Percentiles rank a stretch among this genome's conserved stretches.
Conservation (phyloP, 2,329 filamentous ascomycete genomes). For the Blastomyces percursus region DNA sequence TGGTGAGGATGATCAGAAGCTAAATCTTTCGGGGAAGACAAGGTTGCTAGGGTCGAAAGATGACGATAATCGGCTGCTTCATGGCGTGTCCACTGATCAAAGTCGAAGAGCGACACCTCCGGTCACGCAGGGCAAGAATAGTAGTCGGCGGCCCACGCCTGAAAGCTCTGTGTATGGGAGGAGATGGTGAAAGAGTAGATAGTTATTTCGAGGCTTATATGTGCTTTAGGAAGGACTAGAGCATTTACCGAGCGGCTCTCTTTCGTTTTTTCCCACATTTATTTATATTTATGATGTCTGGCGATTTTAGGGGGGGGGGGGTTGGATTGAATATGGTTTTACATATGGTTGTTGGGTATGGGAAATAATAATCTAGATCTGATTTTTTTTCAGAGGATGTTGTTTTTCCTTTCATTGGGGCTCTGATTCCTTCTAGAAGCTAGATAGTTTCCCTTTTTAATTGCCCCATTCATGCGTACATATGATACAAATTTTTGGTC, state of each 20-base stretch:
- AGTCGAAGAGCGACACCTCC: constrained; percentile 14
- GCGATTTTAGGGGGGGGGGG: background rate
- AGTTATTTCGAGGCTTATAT: background rate
- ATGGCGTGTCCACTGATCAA: constrained; percentile 12
- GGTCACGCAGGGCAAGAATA: constrained; percentile 13
- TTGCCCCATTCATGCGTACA: background rate
- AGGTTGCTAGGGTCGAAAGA: constrained; percentile 21
- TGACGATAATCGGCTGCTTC: constrained; percentile 16
- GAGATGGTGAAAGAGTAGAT: constrained; percentile 16
- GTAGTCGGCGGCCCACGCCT: constrained; percentile 11
- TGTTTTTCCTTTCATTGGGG: background rate
- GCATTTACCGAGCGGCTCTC: background rate
- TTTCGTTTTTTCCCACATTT: background rate
- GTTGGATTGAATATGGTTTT: background rate
- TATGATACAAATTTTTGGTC: background rate
- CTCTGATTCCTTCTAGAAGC: background rate
- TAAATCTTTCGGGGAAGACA: constrained; percentile 26
- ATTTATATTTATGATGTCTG: background rate
- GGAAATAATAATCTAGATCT: background rate
- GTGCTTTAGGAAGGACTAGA: background rate
- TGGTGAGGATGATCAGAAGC: constrained; percentile 23
- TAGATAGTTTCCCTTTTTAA: background rate
- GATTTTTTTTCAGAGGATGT: background rate
- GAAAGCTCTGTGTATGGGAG: constrained; percentile 23
- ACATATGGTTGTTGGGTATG: background rate